Conservation (phyloP, 805 yeast genomes). For the Candida parachauliodes region DNA sequence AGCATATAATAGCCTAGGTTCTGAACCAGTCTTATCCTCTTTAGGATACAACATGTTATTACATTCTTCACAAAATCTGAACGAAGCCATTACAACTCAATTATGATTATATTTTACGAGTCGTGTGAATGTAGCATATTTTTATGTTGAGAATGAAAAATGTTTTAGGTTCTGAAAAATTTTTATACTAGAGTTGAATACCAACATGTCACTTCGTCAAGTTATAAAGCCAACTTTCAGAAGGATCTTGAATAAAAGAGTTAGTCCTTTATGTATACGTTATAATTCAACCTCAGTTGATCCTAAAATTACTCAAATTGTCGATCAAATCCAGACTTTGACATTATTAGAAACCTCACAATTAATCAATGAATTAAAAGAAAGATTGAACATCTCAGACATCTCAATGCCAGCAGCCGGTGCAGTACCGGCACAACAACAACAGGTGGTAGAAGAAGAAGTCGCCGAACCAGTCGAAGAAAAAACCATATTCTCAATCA, state of each 20-base stretch:
- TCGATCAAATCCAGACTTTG: slow-evolving; percentile 83
- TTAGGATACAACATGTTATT: slow-evolving; percentile 98
- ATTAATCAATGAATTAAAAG: slow-evolving; percentile 73
- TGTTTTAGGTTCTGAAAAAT: slow-evolving; percentile 1
- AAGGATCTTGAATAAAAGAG: slow-evolving; percentile 23
- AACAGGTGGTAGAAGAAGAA: slow-evolving; percentile 46
- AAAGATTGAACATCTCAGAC: slow-evolving; percentile 88
- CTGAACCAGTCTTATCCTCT: slow-evolving; percentile 72
- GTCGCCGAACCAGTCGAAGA: slow-evolving; percentile 79
- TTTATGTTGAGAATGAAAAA: neutral
- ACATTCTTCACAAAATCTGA: slow-evolving; percentile 94
- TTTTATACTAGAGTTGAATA: neutral
- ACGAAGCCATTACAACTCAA: slow-evolving; percentile 65
- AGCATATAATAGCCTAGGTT: slow-evolving; percentile 70
- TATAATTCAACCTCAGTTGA: slow-evolving; percentile 60
- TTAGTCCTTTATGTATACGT: slow-evolving; percentile 30
- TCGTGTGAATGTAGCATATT: slow-evolving; percentile 3
- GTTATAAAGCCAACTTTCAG: slow-evolving; percentile 36
- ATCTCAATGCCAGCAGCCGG: slow-evolving; percentile 20
- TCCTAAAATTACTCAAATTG: slow-evolving; percentile 84
- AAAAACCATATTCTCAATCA: slow-evolving; percentile 87
- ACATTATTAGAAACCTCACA: slow-evolving; percentile 93
- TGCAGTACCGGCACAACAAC: slow-evolving; percentile 1
- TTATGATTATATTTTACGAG: neutral
- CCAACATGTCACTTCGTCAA: slow-evolving; percentile 24